Evolutionary conservation across 768 basidiomycete genomes (phyloP).

Genomic region (Phallus indusiatus): DNA sequence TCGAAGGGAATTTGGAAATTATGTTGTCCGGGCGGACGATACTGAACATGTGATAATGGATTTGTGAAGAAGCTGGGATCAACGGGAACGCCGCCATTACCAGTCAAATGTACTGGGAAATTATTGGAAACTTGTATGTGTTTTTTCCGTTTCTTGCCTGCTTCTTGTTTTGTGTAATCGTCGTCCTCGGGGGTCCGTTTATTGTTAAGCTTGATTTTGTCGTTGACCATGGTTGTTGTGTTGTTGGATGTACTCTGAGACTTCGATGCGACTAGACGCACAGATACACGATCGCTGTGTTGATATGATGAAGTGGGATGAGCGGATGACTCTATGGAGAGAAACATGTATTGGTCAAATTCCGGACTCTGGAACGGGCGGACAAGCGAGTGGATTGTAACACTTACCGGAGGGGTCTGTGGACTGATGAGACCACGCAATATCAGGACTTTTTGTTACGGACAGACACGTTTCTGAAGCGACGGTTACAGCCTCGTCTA

Average conservation of each 20-base stretch:
- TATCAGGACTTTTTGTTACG: not conserved
- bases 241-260: constrained; percentile 10
- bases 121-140: not conserved
- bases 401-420: not conserved
- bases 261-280: constrained; percentile 48
- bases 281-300: constrained; percentile 41
- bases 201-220: constrained; percentile 28
- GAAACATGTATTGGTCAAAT: not conserved
- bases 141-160: constrained; percentile 2
- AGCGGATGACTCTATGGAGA: not conserved
- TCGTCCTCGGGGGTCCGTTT: constrained; percentile 23
- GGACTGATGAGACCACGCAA: not conserved
- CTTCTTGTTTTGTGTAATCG: not conserved
- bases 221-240: constrained; percentile 15
- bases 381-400: not conserved
- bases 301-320: constrained; percentile 25
- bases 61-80: not conserved
- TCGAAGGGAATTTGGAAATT: constrained; percentile 13
- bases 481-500: not conserved
- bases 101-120: not conserved
- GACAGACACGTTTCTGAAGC: not conserved
- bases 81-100: not conserved
- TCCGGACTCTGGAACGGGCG: not conserved
- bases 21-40: not conserved
- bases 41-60: not conserved